Conservation (phyloP, 148 eudicot species). For the Silene uniflora region DNA sequence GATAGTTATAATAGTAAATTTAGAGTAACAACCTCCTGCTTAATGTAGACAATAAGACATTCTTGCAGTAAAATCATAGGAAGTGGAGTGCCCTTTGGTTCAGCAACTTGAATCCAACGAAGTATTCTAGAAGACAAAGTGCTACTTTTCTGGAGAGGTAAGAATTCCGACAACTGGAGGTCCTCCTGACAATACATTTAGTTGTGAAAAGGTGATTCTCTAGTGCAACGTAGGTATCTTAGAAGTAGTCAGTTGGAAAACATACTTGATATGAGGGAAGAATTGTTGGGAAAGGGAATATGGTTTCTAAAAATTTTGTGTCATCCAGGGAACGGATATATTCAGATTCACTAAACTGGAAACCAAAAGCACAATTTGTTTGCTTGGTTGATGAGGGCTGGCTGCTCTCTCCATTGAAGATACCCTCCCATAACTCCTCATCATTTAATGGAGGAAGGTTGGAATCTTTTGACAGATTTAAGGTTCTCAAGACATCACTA, state of each 20-base stretch:
- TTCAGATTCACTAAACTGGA: slow-evolving; percentile 64
- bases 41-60: slow-evolving; percentile 72
- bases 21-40: slow-evolving; percentile 61
- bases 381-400: slow-evolving; percentile 28
- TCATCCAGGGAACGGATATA: slow-evolving; percentile 49
- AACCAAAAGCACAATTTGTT: slow-evolving; percentile 60
- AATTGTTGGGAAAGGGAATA: slow-evolving; percentile 86
- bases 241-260: slow-evolving; percentile 7
- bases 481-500: slow-evolving; percentile 45
- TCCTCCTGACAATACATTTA: slow-evolving; percentile 55
- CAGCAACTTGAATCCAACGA: slow-evolving; percentile 64
- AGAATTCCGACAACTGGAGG: slow-evolving; percentile 65
- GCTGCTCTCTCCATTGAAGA: slow-evolving; percentile 36
- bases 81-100: slow-evolving; percentile 63
- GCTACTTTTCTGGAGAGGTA: slow-evolving; percentile 85
- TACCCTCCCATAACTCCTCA: slow-evolving; percentile 56
- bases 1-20: slow-evolving; percentile 9
- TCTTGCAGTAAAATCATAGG: slow-evolving; percentile 79
- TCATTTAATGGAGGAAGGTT: slow-evolving; percentile 82
- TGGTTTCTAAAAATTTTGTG: slow-evolving; percentile 38
- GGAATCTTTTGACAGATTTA: slow-evolving; percentile 55
- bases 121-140: slow-evolving; percentile 72
- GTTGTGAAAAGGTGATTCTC: slow-evolving; percentile 16
- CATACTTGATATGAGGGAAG: slow-evolving; percentile 78
- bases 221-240: neutral